Evolutionary conservation across 78 protist species (phyloP), one percentile per base, ranked within the genome.

Genomic region (Isochrysis galbana): DNA sequence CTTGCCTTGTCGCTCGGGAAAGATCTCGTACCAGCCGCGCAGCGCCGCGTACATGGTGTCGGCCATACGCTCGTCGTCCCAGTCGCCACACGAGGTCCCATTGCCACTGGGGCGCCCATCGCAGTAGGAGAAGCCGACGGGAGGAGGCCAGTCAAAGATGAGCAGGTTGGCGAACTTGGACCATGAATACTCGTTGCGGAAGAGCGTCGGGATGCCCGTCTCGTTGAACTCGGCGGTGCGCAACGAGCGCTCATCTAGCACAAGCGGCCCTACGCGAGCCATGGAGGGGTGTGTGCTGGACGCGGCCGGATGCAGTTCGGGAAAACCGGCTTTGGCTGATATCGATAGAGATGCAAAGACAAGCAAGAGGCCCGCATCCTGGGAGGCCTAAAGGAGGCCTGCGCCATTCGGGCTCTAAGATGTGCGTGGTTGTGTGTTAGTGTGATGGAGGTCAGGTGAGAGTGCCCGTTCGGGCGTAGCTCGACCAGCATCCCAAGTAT

Each of bases 101-200:
- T 78, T n/a, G 87, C 87, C 87, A 5, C 54, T 1, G 17, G 87
- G 87, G 7, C 25, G 67, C 38, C 82, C 19, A 29, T 14, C 14
- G 61, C 95, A 91, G 93, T 82, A 93, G 21, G 91, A 83, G 91
- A 67, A 93, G 51, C 95, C 95, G 45, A 90, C 87, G 39, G 95
- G 95, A 3, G 95, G 90, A 7, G 95, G 93, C 42, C 48, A 2
- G 74, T 84, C 84, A 74, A 90, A 77, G 83, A 91, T 42, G 34
- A 78, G 87, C 38, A 78, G 2, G 34, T 5, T 7, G 48, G 54
- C 91, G 32, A 77, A 32, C 72, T 41, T 67, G 25, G 95, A 46
- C 95, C 95, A 94, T 5, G 70, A 0, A 83, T 19, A 89, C 36
- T 69, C 86, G 92, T 94, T 94, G 86, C 36, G 39, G 47, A 67